Conservation (phyloP, 2,329 filamentous ascomycete species). For the Beauveria australis region DNA sequence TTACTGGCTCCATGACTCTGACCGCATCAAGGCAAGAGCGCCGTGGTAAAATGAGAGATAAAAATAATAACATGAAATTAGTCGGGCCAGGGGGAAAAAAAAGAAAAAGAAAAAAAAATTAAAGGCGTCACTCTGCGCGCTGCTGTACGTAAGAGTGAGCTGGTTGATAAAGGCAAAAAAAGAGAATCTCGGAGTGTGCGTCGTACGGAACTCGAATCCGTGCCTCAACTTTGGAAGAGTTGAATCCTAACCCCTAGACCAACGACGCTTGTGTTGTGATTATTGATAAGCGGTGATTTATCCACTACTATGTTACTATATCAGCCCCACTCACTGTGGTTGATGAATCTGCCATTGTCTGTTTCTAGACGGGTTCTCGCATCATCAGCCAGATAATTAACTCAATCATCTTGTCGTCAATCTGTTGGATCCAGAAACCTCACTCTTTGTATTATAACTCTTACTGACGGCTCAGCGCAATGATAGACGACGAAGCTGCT, state of each 20-base stretch:
- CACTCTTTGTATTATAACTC: neutral
- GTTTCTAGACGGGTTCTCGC: too few species aligned
- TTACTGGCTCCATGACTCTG: too few species aligned
- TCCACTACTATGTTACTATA: neutral
- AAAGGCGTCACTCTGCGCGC: too few species aligned
- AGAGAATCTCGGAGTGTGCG: constrained; percentile 12
- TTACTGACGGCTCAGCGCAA: too few species aligned
- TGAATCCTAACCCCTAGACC: constrained; percentile 21
- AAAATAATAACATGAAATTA: neutral
- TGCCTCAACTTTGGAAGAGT: constrained; percentile 22
- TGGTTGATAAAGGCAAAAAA: constrained; percentile 11
- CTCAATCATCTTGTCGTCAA: too few species aligned
- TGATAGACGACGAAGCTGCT: neutral
- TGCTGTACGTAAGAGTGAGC: too few species aligned
- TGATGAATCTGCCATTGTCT: too few species aligned
- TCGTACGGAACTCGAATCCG: constrained; percentile 21
- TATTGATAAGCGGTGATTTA: constrained; percentile 5
- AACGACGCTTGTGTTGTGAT: constrained; percentile 15
- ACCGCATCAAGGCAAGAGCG: too few species aligned
- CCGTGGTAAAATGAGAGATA: too few species aligned
- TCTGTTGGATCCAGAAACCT: neutral
- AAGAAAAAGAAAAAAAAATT: neutral
- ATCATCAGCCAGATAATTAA: too few species aligned
- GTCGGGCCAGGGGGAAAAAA: neutral
- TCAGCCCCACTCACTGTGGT: too few species aligned